These are phyloP conservation scores for Cornus suecica DNA, from an alignment of 148 eudicot genomes.

Conservation along the genomic window DNA sequence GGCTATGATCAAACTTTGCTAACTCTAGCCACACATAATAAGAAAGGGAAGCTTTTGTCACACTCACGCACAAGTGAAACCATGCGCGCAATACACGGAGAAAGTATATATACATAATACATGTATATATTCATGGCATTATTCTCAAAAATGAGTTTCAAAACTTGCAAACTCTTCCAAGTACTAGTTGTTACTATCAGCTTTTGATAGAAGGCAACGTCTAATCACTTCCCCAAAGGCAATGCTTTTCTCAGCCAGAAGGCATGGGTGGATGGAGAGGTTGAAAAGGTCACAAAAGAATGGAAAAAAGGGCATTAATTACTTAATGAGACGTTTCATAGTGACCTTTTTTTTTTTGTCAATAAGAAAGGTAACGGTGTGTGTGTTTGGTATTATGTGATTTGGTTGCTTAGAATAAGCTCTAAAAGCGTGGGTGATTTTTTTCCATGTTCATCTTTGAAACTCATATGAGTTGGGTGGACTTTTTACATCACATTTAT, in stretches of 20 bases:
- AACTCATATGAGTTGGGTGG: not conserved
- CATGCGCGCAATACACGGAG: not conserved
- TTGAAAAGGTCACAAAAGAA: not conserved
- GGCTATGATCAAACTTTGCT: not conserved
- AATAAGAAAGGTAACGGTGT: not conserved
- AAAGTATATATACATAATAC: not conserved
- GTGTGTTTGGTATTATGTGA: not conserved
- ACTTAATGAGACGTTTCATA: slow-evolving; percentile 1
- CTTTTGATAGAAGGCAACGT: not conserved
- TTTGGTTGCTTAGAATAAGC: not conserved
- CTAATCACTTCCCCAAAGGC: slow-evolving; percentile 4
- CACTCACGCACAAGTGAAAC: not conserved
- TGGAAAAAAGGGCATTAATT: slow-evolving; percentile 2
- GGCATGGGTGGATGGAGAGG: not conserved
- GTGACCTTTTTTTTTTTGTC: not conserved
- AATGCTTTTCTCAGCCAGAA: not conserved
- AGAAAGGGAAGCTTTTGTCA: not conserved
- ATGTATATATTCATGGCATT: not conserved
- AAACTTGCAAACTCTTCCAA: slow-evolving; percentile 8
- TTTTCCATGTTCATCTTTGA: not conserved
- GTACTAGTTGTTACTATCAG: slow-evolving; percentile 1
- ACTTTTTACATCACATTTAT: not conserved
- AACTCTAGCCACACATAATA: not conserved
- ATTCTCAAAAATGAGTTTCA: not conserved
- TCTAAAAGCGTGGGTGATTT: not conserved